These are phyloP conservation scores for Polychaeton citri DNA, from an alignment of 2,329 filamentous ascomycete species.

Conservation along the genomic window DNA sequence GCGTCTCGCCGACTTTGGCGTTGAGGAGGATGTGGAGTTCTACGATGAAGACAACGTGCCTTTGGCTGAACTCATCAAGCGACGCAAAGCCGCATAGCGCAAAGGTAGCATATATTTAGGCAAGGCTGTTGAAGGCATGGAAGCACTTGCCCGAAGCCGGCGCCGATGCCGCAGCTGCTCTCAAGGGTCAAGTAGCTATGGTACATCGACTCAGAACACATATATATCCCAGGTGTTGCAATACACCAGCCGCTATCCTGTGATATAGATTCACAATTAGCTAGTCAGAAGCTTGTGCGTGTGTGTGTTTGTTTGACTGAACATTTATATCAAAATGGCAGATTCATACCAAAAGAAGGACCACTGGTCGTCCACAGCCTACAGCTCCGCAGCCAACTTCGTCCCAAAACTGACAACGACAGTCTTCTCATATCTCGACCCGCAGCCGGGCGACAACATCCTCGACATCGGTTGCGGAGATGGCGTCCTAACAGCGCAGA, in stretches of 20 bases:
- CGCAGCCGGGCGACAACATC: conserved; percentile 22
- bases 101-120: no score
- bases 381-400: conserved; percentile 26
- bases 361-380: conserved; percentile 20
- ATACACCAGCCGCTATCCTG: no score
- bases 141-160: no score
- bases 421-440: conserved; percentile 24
- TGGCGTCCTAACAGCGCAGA: conserved; percentile 25
- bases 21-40: conserved; percentile 63
- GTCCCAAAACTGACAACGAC: conserved; percentile 27
- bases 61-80: conserved; percentile 51
- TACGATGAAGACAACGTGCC: conserved; percentile 57
- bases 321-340: no score
- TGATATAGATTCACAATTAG: no score
- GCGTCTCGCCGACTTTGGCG: conserved; percentile 60
- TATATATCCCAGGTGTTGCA: no score
- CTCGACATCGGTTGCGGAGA: conserved; percentile 29
- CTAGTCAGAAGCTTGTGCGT: no score
- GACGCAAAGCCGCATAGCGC: conserved; percentile 38
- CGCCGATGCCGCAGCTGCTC: no score
- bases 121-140: no score
- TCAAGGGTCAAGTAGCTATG: no score
- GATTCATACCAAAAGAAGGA: conserved; percentile 8
- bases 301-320: no score
- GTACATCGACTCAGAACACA: no score